A percentile compares a stretch with the other conserved stretches of the same genome.
Evolutionary conservation across 2,329 filamentous ascomycete genomes (phyloP).

Genomic region (Apiospora phragmitis): DNA sequence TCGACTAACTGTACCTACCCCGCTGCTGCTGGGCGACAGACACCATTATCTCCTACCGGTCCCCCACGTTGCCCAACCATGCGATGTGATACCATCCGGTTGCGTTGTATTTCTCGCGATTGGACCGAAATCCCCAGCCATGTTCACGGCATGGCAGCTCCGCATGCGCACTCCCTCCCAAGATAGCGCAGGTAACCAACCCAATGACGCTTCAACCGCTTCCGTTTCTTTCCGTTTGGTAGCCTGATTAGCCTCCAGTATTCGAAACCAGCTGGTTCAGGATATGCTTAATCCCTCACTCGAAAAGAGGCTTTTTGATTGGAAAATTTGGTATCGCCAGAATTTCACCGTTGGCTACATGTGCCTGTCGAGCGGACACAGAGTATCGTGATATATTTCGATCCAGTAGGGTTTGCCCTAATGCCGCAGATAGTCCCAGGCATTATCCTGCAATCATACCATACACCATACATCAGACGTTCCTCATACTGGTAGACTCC

Average conservation of each 20-base stretch:
- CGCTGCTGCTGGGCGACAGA: slow-evolving; percentile 6
- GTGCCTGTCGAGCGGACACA: neutral
- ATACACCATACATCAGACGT: neutral
- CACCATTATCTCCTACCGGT: neutral
- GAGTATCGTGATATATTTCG: neutral
- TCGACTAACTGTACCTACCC: slow-evolving; percentile 2
- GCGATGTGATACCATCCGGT: slow-evolving; percentile 7
- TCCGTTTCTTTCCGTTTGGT: neutral
- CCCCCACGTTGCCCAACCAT: slow-evolving; percentile 10
- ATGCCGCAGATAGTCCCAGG: neutral
- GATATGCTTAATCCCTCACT: neutral
- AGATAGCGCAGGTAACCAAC: neutral
- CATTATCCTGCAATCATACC: neutral
- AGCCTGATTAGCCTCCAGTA: neutral
- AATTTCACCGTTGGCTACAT: neutral
- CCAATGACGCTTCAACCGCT: neutral
- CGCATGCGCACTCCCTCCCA: neutral
- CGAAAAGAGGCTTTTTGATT: neutral
- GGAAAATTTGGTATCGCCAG: neutral
- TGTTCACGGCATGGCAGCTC: slow-evolving; percentile 1
- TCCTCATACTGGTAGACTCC: neutral
- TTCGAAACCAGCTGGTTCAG: neutral
- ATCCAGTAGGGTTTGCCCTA: slow-evolving; percentile 1
- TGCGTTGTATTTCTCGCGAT: neutral
- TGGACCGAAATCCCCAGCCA: neutral